Percentiles rank a stretch among this genome's conserved stretches.
These are phyloP conservation scores for Chlamydomonas schloesseri DNA, from an alignment of 139 green algal genomes.

Conservation along the genomic window DNA sequence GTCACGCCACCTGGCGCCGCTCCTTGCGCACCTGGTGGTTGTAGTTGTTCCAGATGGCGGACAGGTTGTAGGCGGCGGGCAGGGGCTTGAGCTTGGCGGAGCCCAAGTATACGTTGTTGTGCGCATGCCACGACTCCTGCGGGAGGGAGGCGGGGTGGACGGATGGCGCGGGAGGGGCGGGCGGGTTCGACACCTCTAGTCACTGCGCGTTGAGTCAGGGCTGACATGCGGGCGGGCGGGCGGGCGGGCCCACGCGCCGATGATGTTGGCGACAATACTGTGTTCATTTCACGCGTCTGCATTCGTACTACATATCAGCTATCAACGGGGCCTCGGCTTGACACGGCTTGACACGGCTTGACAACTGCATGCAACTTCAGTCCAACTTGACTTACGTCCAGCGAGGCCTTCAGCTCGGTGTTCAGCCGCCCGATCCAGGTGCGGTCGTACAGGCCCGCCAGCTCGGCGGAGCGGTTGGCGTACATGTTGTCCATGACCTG, in stretches of 20 bases:
- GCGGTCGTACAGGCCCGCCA: conserved; percentile 1
- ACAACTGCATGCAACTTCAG: too few relatives aligned
- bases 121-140: conserved; percentile 2
- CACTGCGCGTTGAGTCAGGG: too few relatives aligned
- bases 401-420: conserved; percentile 2
- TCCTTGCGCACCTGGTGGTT: conserved; percentile 12
- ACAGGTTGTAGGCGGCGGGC: conserved; percentile 31
- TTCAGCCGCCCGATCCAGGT: not conserved
- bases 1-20: too few relatives aligned
- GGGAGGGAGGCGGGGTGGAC: too few relatives aligned
- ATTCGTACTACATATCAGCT: too few relatives aligned
- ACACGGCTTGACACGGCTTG: too few relatives aligned
- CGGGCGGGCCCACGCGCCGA: too few relatives aligned
- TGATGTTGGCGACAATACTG: too few relatives aligned
- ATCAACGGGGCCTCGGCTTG: too few relatives aligned
- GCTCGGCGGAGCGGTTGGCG: not conserved
- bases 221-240: too few relatives aligned
- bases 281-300: too few relatives aligned
- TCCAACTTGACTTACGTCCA: conserved; percentile 4
- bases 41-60: conserved; percentile 20
- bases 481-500: conserved; percentile 44
- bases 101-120: conserved; percentile 41
- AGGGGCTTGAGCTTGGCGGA: not conserved
- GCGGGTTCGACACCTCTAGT: not conserved
- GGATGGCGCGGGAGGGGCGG: not conserved